Evolutionary conservation across 257 asterid genomes (phyloP), one percentile per base, ranked within the genome.

Genomic region (Solanum acaule): DNA sequence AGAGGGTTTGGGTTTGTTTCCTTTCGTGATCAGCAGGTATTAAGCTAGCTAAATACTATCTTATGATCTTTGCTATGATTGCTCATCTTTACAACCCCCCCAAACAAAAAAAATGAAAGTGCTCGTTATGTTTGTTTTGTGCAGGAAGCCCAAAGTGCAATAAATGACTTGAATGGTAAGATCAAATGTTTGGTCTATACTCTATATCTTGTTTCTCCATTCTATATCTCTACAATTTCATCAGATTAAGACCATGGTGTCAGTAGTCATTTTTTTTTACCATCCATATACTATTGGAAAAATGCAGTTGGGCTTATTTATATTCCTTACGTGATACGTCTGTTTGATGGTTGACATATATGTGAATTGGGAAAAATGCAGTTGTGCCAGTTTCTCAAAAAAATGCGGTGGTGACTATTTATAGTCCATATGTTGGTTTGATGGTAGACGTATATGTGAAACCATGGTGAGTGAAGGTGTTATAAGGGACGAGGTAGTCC

Each of bases 1-100:
- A 92, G 99, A 92, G 99, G 99, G 15, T 96, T 95, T 90, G 99
- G 99, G 16, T 96, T 96, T 89, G 98, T 95, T 59, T 96, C 97
- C 88, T 96, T 93, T 75, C 98, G 98, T 59, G 92, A 65, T 86
- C 99, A 96, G 93, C 98, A 94, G 98, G 98, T 94, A 56, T 59
- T 88, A 34, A 5, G 6, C 68, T 27, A 33, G 63, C 67, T 44
- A 27, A 81, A 46, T 10, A 27, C 67, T 25, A 14, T 78, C n/a
- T 42, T 40, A 33, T 25, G n/a, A 78, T 78, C 22, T 81, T 81
- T 44, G 67, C 40, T 44, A 25, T 14, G 25, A 44, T 42, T 44
- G 38, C 40, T 27, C 27, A 46, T 44, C 67, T 44, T 27, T 14
- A 2, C 16, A 13, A 34, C 34, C 33, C 22, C 35, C 37, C 31